Evolutionary conservation across 169 alveolate genomes (phyloP), one percentile per base, ranked within the genome.

Genomic region (Eimeria tenella): DNA sequence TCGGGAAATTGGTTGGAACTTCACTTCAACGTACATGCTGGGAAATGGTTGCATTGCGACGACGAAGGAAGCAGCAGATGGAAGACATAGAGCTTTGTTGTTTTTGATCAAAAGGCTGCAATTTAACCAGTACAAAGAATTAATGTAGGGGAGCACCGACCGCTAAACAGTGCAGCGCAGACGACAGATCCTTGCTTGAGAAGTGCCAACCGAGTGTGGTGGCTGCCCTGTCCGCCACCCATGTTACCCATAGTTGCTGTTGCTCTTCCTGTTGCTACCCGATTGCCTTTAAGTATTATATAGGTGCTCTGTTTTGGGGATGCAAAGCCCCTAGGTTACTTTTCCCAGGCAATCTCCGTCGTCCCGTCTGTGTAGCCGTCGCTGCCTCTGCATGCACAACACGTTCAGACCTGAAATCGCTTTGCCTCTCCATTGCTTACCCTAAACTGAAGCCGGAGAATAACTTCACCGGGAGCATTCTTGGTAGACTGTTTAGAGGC

Each of bases 311-410:
- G n/a, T 75, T 50, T 50, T 63, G 8, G 63, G 23, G 50, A 60
- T 19, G 23, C 68, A 75, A 63, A 63, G 65, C 21, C 21, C 50
- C 9, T 75, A n/a, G 86, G 86, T 63, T 63, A 50, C 86, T 50
- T 75, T 75, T 52, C 52, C 52, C 42, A 31, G 42, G 42, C 42
- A 75, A n/a, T 75, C 42, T 50, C 11, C 53, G 31, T 21, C 23
- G 89, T 81, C 55, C 25, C 5, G 89, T 21, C 23, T 81, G 89
- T 81, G 56, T 56, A 71, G 70, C 73, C 73, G 89, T 55, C 73
- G 70, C 73, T 1, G 74, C 74, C 58, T 9, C 31, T 81, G 89
- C 89, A 81, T 81, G 89, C 89, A 81, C 5, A 13, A 53, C 17
- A 50, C 42, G 55, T 55, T 65, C 89, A 73, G 50, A 11, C 74